Evolutionary conservation across 176 grass and related monocot genomes (phyloP), one percentile per base, ranked within the genome.

Genomic region (Pontederia paniculata): DNA sequence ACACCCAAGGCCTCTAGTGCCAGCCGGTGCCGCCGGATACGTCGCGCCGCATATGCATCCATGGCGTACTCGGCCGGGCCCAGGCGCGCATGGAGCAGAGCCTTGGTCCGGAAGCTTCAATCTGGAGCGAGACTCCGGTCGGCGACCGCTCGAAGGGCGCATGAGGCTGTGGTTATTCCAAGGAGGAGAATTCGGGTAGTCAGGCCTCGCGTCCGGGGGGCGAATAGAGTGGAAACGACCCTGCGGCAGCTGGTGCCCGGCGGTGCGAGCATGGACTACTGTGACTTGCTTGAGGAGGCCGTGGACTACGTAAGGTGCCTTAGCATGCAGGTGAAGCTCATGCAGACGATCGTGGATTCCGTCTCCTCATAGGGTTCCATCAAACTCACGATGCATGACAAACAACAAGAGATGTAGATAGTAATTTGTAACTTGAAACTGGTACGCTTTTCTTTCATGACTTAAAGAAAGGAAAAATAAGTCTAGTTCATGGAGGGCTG

Each of bases 291-390:
- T 1, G 67, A 70, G 10, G 67, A 70, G 67, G 31, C 67, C 0
- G 67, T 54, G 21, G 37, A 58, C 67, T 70, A 70, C 44, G 12
- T 70, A 10, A 46, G 19, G 54, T 70, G 21, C 44, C 67, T 70
- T 13, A 25, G 9, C 21, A 28, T 23, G 42, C 67, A 70, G 54
- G 67, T 70, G 2, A 18, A 23, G 54, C 44, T 70, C 44, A 70
- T 70, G 67, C 21, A 48, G 53, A 49, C 9, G 9, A 12, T 58
- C 13, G 54, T 9, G 9, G 54, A 57, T 20, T 70, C 54, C 5
- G 9, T 57, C 13, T 46, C 52, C 46, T 60, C n/a, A 12, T 20
- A 45, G 42, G 10, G 10, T 55, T 37, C 7, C 28, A 37, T 37
- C 5, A 37, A 37, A 6, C 3, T 37, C 28, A 5, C 28, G 28